phyloP scores from a whole-genome alignment of 345 rosid genomes.

The Hibiscus trionum region DNA sequence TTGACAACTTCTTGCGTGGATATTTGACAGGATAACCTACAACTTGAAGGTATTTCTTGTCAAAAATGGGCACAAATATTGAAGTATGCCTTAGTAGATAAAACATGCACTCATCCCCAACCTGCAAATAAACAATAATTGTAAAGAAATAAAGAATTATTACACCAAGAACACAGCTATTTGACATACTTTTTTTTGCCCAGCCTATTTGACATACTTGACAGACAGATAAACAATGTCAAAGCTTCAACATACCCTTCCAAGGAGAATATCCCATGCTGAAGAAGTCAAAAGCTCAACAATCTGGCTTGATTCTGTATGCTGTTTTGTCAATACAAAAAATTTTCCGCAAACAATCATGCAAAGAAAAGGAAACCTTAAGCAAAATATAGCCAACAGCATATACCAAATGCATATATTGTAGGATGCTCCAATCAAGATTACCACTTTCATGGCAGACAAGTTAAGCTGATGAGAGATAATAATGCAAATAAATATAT shows the following conservation, averaged over 20 bases:
- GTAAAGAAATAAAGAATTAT: neutral
- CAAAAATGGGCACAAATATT: too few relatives aligned
- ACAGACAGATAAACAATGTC: neutral
- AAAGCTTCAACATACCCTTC: conserved; percentile 42
- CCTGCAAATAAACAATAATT: conserved; percentile 1
- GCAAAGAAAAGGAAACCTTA: neutral
- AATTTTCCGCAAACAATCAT: neutral
- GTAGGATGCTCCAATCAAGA: neutral
- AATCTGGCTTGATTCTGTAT: conserved; percentile 34
- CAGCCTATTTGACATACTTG: neutral
- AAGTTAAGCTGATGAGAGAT: too few relatives aligned
- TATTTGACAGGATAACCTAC: too few relatives aligned
- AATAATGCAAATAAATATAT: too few relatives aligned
- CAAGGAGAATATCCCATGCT: conserved; percentile 60
- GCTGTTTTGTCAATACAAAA: conserved; percentile 28
- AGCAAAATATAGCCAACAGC: neutral
- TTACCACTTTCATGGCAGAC: neutral
- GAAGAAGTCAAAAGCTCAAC: conserved; percentile 46
- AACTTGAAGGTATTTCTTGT: too few relatives aligned
- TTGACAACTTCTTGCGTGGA: too few relatives aligned
- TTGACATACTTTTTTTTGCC: too few relatives aligned
- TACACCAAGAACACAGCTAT: neutral
- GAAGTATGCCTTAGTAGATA: too few relatives aligned
- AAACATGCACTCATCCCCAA: too few relatives aligned
- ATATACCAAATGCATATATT: neutral